These are phyloP conservation scores for Pichia manshurica DNA, from an alignment of 805 yeast species.

Conservation along the genomic window DNA sequence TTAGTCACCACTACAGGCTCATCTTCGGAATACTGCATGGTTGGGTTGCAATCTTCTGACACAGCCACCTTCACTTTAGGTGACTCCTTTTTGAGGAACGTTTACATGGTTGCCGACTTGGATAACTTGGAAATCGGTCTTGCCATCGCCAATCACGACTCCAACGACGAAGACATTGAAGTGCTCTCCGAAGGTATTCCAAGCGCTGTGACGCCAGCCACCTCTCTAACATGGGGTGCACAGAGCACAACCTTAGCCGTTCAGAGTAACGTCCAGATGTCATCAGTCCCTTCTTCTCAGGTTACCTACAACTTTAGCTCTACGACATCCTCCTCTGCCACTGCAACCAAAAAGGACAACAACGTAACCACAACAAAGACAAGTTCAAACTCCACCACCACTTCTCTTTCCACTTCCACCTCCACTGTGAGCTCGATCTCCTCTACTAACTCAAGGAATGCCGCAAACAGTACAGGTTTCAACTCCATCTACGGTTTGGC, in stretches of 20 bases:
- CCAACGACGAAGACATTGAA: constrained; percentile 30
- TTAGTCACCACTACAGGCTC: constrained; percentile 20
- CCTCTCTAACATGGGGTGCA: constrained; percentile 35
- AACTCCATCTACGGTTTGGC: too few relatives aligned
- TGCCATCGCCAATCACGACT: constrained; percentile 30
- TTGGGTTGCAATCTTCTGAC: constrained; percentile 35
- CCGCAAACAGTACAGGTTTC: neutral
- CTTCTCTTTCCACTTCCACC: neutral
- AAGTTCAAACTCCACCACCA: neutral
- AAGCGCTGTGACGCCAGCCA: constrained; percentile 41
- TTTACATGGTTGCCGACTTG: constrained; percentile 52
- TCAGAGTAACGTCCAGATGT: constrained; percentile 5
- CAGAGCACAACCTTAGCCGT: constrained; percentile 6
- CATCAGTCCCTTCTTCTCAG: constrained; percentile 5
- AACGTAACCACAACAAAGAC: neutral
- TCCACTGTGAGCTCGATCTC: constrained; percentile 8
- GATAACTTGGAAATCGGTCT: constrained; percentile 39
- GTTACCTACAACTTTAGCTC: neutral
- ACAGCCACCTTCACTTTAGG: constrained; percentile 42
- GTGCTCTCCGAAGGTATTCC: constrained; percentile 42
- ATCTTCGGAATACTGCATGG: constrained; percentile 35
- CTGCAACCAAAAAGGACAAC: neutral
- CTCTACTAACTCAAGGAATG: neutral
- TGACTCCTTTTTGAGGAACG: constrained; percentile 46
- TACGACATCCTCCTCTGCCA: neutral